Evolutionary conservation across 441 rosid genomes (phyloP).

Genomic region (Arabidopsis lyrata): DNA sequence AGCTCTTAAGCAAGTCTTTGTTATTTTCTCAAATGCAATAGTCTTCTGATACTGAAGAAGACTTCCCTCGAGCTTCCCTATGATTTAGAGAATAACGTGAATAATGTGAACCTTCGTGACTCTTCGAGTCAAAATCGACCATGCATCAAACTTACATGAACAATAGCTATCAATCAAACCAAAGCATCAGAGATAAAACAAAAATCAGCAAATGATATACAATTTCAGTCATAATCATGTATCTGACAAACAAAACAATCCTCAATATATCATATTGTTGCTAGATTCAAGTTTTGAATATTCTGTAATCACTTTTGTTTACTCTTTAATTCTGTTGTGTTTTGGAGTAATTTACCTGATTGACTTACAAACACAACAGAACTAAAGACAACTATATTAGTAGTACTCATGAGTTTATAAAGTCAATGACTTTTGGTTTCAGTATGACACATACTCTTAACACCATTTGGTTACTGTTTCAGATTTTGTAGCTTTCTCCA

Average conservation of each 20-base stretch:
- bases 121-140: too few relatives aligned
- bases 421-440: neutral
- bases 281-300: neutral
- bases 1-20: too few relatives aligned
- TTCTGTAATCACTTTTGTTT: neutral
- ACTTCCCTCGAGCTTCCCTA: too few relatives aligned
- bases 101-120: too few relatives aligned
- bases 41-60: too few relatives aligned
- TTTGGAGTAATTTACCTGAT: too few relatives aligned
- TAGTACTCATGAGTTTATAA: too few relatives aligned
- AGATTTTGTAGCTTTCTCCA: neutral
- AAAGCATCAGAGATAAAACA: slow-evolving; percentile 25
- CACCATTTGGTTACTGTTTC: neutral
- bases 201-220: slow-evolving; percentile 2
- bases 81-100: too few relatives aligned
- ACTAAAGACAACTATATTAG: too few relatives aligned
- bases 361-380: too few relatives aligned
- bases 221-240: slow-evolving; percentile 17
- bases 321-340: neutral
- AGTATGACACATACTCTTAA: neutral
- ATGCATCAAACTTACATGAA: too few relatives aligned
- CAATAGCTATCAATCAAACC: slow-evolving; percentile 12
- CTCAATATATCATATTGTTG: neutral
- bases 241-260: slow-evolving; percentile 6
- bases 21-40: too few relatives aligned